A percentile compares a stretch with the other conserved stretches of the same genome.
These are phyloP conservation scores for Panellus pusillus DNA, from an alignment of 768 basidiomycete species.

Conservation along the genomic window DNA sequence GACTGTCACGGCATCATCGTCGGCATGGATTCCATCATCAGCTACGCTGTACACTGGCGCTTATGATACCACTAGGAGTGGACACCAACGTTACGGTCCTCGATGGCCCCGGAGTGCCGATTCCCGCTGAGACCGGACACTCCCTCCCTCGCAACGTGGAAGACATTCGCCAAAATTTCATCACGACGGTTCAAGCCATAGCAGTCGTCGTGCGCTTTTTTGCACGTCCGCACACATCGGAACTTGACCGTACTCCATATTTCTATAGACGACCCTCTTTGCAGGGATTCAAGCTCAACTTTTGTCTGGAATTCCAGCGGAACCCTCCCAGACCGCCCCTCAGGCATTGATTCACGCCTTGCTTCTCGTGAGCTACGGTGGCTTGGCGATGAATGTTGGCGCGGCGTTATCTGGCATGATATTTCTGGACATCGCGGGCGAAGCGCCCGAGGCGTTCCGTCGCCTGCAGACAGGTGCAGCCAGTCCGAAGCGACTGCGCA, in stretches of 20 bases:
- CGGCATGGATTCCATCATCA: too few species aligned
- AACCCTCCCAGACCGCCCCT: neutral
- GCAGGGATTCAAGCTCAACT: constrained; percentile 7
- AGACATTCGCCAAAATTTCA: constrained; percentile 1
- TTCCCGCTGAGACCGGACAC: neutral
- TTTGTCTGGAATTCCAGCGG: neutral
- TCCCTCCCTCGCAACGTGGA: neutral
- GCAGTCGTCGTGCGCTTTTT: constrained; percentile 1
- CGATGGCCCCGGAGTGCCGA: neutral
- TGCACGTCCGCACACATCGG: neutral
- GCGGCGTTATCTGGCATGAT: constrained; percentile 6
- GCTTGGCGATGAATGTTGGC: neutral
- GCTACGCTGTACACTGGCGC: too few species aligned
- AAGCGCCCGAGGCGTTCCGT: neutral
- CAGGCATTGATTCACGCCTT: neutral
- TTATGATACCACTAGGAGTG: too few species aligned
- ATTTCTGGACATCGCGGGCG: constrained; percentile 3
- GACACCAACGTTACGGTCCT: neutral
- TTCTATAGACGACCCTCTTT: neutral
- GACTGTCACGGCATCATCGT: too few species aligned
- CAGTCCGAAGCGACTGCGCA: too few species aligned
- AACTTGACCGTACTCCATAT: neutral
- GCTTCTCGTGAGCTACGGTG: constrained; percentile 5
- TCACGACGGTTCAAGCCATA: constrained; percentile 3
- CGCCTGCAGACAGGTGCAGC: neutral